Percentiles rank a stretch among this genome's conserved stretches.
These are phyloP conservation scores for Cyclotella sp. DNA, from an alignment of 108 stramenopile genomes.

Conservation along the genomic window DNA sequence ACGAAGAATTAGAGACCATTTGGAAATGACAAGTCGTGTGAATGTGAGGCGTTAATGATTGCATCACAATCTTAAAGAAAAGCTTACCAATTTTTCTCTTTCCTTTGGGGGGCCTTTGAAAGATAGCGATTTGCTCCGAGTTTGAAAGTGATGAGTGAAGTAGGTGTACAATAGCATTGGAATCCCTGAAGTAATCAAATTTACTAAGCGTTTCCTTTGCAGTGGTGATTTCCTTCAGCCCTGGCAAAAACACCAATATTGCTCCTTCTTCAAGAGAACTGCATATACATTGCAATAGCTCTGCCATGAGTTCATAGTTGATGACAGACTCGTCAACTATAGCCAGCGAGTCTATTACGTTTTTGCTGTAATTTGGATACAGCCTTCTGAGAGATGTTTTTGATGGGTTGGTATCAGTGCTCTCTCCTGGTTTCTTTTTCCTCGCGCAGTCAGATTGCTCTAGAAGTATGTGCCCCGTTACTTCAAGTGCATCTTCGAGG, in stretches of 20 bases:
- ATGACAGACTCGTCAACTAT: slow-evolving; percentile 79
- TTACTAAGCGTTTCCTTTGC: slow-evolving; percentile 74
- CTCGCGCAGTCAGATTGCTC: slow-evolving; percentile 66
- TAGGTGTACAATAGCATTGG: slow-evolving; percentile 62
- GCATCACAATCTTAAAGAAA: neutral
- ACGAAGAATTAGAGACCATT: neutral
- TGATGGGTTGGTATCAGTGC: slow-evolving; percentile 33
- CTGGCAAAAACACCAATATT: slow-evolving; percentile 91
- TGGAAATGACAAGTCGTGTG: too few relatives aligned
- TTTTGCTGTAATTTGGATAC: slow-evolving; percentile 66
- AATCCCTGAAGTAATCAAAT: slow-evolving; percentile 60
- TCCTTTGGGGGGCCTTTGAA: slow-evolving; percentile 67
- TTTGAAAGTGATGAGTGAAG: slow-evolving; percentile 75
- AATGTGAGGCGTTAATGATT: neutral
- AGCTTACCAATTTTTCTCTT: slow-evolving; percentile 68
- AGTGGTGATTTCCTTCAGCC: slow-evolving; percentile 79
- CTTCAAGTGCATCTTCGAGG: slow-evolving; percentile 82
- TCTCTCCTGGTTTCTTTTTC: slow-evolving; percentile 30
- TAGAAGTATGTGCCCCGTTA: slow-evolving; percentile 64
- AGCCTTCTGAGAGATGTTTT: slow-evolving; percentile 60
- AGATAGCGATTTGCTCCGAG: slow-evolving; percentile 76
- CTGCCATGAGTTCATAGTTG: slow-evolving; percentile 74
- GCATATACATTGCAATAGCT: slow-evolving; percentile 64
- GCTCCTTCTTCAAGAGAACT: slow-evolving; percentile 71
- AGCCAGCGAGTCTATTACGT: slow-evolving; percentile 68